Base-by-base conservation (phyloP, 106 monocot genomes). In the Platanthera zijinensis region DNA sequence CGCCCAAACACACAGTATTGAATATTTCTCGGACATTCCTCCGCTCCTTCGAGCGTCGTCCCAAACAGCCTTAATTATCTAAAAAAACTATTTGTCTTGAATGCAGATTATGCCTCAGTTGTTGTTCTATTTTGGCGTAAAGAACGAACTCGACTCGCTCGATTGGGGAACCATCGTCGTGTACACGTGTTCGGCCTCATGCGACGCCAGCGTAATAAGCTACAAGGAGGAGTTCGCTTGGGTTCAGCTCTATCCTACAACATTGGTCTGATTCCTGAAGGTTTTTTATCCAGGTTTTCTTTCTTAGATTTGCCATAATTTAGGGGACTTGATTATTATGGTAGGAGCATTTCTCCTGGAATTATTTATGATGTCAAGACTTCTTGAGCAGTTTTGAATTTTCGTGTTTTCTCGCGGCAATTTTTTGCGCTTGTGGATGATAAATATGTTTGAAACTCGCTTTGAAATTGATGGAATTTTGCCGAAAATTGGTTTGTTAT, bases 191-290 rank as follows among this genome's bases (percentile, higher is more conserved):
- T 56, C 50, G 32, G 83, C 51, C 68, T 94, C 93, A 0, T 97
- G 96, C 21, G 84, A 87, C 66, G 74, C 78, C 22, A 85, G 77
- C 52, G 17, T 75, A 13, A 66, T 66, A 66, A 76, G 75, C 73
- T 94, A 97, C 80, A 91, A 84, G 70, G 89, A 93, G 50, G 96
- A 96, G 82, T 94, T 97, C 79, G 83, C 86, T 8, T 94, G 96
- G 93, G 86, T 94, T 86, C 96, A 97, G 76, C 84, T 95, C 22
- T 86, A 87, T 66, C 89, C 89, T 80, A 4, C 83, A 70, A 48
- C 70, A 70, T 6, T 70, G 1, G 47, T n/a, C 4, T 70, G n/a
- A 70, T 70, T 69, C 64, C 21, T 66, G 10, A 66, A 19, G 8
- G 64, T 17, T 30, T 17, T 28, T 67, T 30, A 67, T 39, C 39